Percentiles rank a stretch among this genome's conserved stretches.
These are phyloP conservation scores for Mycena latifolia DNA, from an alignment of 768 basidiomycete species.

Conservation along the genomic window DNA sequence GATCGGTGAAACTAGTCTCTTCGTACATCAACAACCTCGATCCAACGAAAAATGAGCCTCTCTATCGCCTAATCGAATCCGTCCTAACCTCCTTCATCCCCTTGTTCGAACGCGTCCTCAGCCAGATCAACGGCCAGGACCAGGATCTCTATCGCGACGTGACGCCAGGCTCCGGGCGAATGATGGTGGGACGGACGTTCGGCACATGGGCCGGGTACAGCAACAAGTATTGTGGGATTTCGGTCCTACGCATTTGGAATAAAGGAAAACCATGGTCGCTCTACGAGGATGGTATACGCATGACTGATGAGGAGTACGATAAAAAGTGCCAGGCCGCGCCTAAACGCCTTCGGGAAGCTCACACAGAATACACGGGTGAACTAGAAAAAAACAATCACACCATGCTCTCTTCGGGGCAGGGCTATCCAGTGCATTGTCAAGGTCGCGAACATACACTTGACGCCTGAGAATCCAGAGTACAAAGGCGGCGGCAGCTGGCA, in stretches of 20 bases:
- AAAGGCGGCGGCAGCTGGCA: conserved; percentile 50
- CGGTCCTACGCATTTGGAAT: conserved; percentile 27
- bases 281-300: conserved; percentile 22
- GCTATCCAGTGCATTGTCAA: conserved; percentile 48
- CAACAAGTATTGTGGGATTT: background rate
- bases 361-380: no score
- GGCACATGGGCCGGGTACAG: conserved; percentile 8
- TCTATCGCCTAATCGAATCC: conserved; percentile 39
- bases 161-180: no score
- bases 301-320: no score
- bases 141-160: no score
- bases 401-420: conserved; percentile 32
- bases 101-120: no score
- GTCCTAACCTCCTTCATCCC: conserved; percentile 38
- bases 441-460: no score
- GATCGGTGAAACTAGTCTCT: conserved; percentile 33
- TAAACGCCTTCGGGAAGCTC: no score
- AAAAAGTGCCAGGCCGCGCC: no score
- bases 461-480: conserved; percentile 43
- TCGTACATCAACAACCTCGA: conserved; percentile 30
- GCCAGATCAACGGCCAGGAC: no score
- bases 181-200: no score
- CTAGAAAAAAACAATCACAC: conserved; percentile 14
- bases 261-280: background rate
- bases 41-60: conserved; percentile 29